Conservation (phyloP, 2,329 filamentous ascomycete species). For the Gaeumannomyces tritici region DNA sequence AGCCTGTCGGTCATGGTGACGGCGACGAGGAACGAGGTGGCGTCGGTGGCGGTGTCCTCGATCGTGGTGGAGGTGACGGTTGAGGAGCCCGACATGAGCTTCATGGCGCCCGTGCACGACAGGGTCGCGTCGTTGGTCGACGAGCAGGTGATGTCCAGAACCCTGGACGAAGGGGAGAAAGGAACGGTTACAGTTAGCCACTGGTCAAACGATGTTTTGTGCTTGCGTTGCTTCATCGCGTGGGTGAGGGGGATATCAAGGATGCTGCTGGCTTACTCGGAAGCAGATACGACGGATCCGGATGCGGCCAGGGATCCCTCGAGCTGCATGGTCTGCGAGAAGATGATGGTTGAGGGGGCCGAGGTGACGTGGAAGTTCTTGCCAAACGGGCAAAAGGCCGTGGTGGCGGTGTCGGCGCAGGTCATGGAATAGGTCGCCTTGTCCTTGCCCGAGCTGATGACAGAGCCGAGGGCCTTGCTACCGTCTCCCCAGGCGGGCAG, state of each 20-base stretch:
- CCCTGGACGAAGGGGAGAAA: neutral
- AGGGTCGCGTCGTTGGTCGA: neutral
- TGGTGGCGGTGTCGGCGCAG: neutral
- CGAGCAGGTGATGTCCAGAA: neutral
- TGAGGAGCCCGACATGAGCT: slow-evolving; percentile 12
- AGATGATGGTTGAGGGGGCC: neutral
- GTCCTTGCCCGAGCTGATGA: slow-evolving; percentile 13
- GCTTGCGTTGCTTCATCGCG: too few species aligned
- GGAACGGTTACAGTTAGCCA: too few species aligned
- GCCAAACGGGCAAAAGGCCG: neutral
- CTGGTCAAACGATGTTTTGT: too few species aligned
- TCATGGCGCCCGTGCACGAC: slow-evolving; percentile 5
- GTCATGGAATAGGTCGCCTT: slow-evolving; percentile 11
- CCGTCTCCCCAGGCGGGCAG: slow-evolving; percentile 7
- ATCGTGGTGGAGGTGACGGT: slow-evolving; percentile 9
- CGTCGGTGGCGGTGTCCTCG: neutral
- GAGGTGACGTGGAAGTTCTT: neutral
- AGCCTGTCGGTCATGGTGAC: neutral
- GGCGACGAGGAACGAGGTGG: neutral
- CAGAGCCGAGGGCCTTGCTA: slow-evolving; percentile 11
- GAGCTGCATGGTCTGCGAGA: neutral
- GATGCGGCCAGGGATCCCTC: neutral
- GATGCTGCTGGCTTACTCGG: neutral
- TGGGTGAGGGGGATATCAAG: too few species aligned
- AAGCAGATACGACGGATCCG: neutral